These are phyloP conservation scores for Yarrowia porcina DNA, from an alignment of 805 yeast genomes.

Conservation along the genomic window DNA sequence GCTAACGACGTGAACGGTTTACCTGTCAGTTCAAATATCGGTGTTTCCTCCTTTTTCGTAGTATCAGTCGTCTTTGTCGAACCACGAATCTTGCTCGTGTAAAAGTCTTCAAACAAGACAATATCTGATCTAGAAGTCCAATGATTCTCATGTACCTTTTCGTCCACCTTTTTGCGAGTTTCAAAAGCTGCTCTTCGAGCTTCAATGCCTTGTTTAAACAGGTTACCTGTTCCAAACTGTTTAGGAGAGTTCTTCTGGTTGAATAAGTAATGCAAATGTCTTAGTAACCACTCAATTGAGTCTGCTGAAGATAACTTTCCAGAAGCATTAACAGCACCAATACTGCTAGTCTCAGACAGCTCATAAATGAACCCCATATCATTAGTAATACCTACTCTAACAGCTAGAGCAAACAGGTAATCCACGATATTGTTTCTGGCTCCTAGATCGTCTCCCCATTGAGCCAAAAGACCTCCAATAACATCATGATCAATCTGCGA, in stretches of 20 bases:
- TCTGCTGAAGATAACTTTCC: background rate
- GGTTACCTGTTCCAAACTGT: background rate
- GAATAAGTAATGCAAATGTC: background rate
- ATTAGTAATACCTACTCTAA: background rate
- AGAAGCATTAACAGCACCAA: background rate
- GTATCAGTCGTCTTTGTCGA: background rate
- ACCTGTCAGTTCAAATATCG: background rate
- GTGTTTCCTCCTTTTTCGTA: background rate
- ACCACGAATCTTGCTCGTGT: background rate
- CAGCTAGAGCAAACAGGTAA: background rate
- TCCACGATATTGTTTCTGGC: constrained; percentile 1
- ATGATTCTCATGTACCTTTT: background rate
- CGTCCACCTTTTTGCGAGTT: background rate
- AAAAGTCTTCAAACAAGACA: constrained; percentile 2
- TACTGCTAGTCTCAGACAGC: background rate
- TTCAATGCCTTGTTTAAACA: constrained; percentile 3
- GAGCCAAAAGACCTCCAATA: background rate
- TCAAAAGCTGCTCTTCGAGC: background rate
- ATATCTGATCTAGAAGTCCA: background rate
- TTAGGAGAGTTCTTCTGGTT: background rate
- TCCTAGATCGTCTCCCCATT: constrained; percentile 18
- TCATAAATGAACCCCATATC: background rate
- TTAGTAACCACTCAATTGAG: background rate
- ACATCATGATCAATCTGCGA: background rate
- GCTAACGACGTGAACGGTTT: constrained; percentile 1